Evolutionary conservation across 2,329 filamentous ascomycete genomes (phyloP), one percentile per base, ranked within the genome.

Genomic region (Byssoonygena ceratinophila): DNA sequence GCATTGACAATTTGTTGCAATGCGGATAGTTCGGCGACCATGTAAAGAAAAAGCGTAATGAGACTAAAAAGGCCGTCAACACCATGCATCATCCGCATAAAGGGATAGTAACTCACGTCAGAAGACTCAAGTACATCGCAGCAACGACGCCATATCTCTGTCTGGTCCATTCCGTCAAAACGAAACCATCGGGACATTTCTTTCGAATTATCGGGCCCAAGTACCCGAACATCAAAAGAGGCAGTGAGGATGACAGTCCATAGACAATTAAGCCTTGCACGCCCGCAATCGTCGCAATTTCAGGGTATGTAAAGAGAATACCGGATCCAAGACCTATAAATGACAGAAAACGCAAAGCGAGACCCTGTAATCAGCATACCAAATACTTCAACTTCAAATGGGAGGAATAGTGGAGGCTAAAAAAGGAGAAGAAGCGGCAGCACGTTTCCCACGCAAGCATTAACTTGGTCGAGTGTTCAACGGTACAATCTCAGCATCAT

Each of bases 401-500:
- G 49, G 53, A 56, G 57, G 55, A 57, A 51, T 56, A 29, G 8
- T 51, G 61, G 59, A 61, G 65, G 67, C n/a, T n/a, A n/a, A n/a
- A n/a, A 69, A 67, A 72, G 71, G 74, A 63, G 64, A 59, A 63
- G 68, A 81, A 87, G 85, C 85, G 86, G 86, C 86, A 90, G 85
- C 86, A 91, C 87, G 78, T 90, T 91, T 85, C 87, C 83, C 87
- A 91, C 87, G 87, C 87, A 92, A 92, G 87, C 84, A 89, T 91
- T 92, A 91, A 87, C 87, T 92, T 92, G 87, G 87, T 92, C 87
- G 86, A 91, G 86, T 91, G 83, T 73, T 85, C 57, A 76, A 90
- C 87, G 86, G 87, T 92, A 81, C 84, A 83, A 84, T 91, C 87
- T 92, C 87, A 91, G 87, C 87, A 80, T 89, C 79, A 74, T 80